Base-by-base conservation (phyloP, 371 early-diverging fungal species). In the Coemansia sp. region DNA sequence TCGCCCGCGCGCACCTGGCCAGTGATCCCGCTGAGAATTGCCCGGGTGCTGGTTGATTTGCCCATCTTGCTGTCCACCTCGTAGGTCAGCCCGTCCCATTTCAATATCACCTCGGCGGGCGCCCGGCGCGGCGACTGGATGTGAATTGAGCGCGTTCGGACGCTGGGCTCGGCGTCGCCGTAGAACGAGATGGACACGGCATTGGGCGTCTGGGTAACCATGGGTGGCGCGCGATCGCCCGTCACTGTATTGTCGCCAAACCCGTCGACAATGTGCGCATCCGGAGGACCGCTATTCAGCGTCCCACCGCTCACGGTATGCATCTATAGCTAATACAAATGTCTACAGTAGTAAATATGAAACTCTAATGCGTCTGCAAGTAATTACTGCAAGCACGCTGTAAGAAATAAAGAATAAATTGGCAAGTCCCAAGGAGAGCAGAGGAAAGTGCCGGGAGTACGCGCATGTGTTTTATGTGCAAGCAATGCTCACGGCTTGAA, bases 1-100 rank as follows among this genome's bases (percentile, higher is more conserved):
- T 82, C 74, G 39, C 87, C 86, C 8, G 86, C 74, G 6, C 53
- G 47, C 4, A 81, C 80, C 14, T 60, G 47, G 10, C 86, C 86
- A n/a, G 60, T 63, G 11, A 86, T 70, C 5, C 66, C 68, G 13
- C 62, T 60, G 26, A 87, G 65, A 7, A 87, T 69, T 0, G 58
- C 41, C 5, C 67, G 65, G 5, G 50, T 50, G 14, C 50, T 40
- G 11, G 47, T 13, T 1, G 11, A 39, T 5, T 50, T 55, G 6
- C 56, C 56, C 6, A 31, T 32, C 41, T 39, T 57, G 5, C 69
- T 57, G 6, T 60, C 65, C 4, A 73, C 70, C 40, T 60, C 54
- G 41, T 69, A 64, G 5, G 65, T 63, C 11, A 73, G 51, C 4
- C 43, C 42, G 13, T 61, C 55, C 73, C 73, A 73, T 16, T 34